phyloP scores from a whole-genome alignment of 2,329 filamentous ascomycete genomes.

The Fusarium verticillioides region DNA sequence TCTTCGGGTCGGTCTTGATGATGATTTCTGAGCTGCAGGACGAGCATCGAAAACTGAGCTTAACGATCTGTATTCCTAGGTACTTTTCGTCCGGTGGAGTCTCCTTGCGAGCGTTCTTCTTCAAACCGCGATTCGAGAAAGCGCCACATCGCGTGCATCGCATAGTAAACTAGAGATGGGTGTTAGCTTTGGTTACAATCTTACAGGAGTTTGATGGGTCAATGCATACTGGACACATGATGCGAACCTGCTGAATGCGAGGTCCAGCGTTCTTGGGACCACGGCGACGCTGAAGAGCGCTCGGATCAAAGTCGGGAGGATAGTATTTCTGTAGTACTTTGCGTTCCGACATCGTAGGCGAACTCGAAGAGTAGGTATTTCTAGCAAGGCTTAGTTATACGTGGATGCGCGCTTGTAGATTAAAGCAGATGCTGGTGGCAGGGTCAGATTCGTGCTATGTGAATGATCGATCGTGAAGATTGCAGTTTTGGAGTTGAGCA shows the following conservation, averaged over 20 bases:
- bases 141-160: slow-evolving; percentile 67
- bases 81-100: slow-evolving; percentile 90
- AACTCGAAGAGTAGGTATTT: neutral
- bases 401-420: neutral
- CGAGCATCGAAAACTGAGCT: slow-evolving; percentile 70
- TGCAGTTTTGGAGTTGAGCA: neutral
- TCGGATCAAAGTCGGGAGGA: slow-evolving; percentile 89
- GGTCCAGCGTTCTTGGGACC: slow-evolving; percentile 79
- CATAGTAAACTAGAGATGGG: slow-evolving; percentile 49
- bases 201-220: neutral
- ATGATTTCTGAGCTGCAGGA: slow-evolving; percentile 88
- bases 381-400: neutral
- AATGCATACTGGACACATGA: slow-evolving; percentile 3
- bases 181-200: neutral
- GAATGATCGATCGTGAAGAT: neutral
- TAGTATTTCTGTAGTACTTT: slow-evolving; percentile 78
- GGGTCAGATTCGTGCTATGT: neutral
- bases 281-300: slow-evolving; percentile 76
- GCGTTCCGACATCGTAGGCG: slow-evolving; percentile 79
- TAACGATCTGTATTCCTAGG: slow-evolving; percentile 68
- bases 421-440: neutral
- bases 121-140: slow-evolving; percentile 51
- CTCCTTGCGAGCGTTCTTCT: slow-evolving; percentile 63
- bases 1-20: slow-evolving; percentile 94
- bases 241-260: slow-evolving; percentile 84